phyloP scores from a whole-genome alignment of 805 yeast species.

The Barnettozyma pratensis region DNA sequence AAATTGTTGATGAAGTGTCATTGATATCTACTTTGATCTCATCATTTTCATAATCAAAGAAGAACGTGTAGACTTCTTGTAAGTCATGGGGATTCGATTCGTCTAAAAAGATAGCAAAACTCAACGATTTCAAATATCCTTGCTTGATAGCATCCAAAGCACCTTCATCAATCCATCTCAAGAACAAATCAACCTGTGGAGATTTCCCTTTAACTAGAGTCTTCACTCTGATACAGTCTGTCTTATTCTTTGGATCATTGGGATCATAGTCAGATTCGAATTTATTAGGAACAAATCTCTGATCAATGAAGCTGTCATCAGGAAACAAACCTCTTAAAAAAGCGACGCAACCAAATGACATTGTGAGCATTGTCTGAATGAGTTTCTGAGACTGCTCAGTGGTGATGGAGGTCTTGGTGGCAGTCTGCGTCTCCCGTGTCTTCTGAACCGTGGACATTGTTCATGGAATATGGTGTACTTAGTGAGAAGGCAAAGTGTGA shows the following conservation, averaged over 20 bases:
- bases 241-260: slow-evolving; percentile 22
- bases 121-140: slow-evolving; percentile 39
- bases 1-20: slow-evolving; percentile 11
- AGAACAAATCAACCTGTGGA: slow-evolving; percentile 40
- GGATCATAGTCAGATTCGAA: slow-evolving; percentile 24
- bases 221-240: slow-evolving; percentile 41
- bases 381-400: slow-evolving; percentile 40
- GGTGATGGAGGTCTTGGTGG: slow-evolving; percentile 20
- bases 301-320: slow-evolving; percentile 48
- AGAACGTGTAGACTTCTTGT: slow-evolving; percentile 47
- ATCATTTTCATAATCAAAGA: slow-evolving; percentile 35
- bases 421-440: not conserved
- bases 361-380: slow-evolving; percentile 42
- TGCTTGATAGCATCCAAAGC: slow-evolving; percentile 39
- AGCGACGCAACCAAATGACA: slow-evolving; percentile 54
- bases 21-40: slow-evolving; percentile 25
- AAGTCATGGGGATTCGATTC: slow-evolving; percentile 37
- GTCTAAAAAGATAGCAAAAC: slow-evolving; percentile 41
- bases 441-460: slow-evolving; percentile 3
- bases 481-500: no score
- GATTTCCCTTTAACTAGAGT: slow-evolving; percentile 42
- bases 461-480: not conserved
- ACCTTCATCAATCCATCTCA: slow-evolving; percentile 52
- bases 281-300: slow-evolving; percentile 36
- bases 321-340: slow-evolving; percentile 53